Base-by-base conservation (phyloP, 345 rosid species). In the Salix dunnii region DNA sequence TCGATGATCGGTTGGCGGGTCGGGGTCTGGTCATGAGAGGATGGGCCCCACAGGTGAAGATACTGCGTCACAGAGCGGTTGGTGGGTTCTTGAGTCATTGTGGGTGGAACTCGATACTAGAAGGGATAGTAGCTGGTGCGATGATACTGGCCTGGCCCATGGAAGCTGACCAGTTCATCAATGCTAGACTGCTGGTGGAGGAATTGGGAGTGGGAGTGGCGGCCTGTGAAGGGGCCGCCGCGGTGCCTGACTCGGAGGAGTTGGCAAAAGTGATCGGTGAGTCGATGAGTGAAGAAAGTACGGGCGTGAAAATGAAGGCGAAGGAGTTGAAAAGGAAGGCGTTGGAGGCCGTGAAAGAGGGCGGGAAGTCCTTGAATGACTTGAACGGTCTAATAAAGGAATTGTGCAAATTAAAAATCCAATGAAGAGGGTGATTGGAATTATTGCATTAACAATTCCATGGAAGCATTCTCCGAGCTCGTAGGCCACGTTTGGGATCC, bases 51-150 rank as follows among this genome's bases (percentile, higher is more conserved):
- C 96, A 93, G 78, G 84, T 73, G 61, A 74, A 5, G 27, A 58
- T 90, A 28, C 80, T 93, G 82, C 60, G 69, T 38, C 97, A 93
- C 84, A 64, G 68, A 7, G 90, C 90, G 0, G 90, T 90, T 6
- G 90, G 90, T 10, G 85, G 86, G 70, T 92, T 91, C 61, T 72
- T 92, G 83, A 91, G 88, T 76, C 97, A 90, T 18, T 89, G 92
- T 51, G 91, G 97, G 18, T 92, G 97, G 97, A 90, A 92, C 87
- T 92, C 95, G 40, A 79, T 85, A 74, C 82, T 85, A 21, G 96
- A 93, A 81, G 92, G 83, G n/a, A 33, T 90, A 36, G 86, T 76
- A 77, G 82, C 84, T 2, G 91, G 94, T 6, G 85, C 76, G 25
- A 36, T 83, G 77, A 63, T 90, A 13, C n/a, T 91, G 82, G 89